Evolutionary conservation across 345 rosid genomes (phyloP).

Genomic region (Pelargonium nanum): DNA sequence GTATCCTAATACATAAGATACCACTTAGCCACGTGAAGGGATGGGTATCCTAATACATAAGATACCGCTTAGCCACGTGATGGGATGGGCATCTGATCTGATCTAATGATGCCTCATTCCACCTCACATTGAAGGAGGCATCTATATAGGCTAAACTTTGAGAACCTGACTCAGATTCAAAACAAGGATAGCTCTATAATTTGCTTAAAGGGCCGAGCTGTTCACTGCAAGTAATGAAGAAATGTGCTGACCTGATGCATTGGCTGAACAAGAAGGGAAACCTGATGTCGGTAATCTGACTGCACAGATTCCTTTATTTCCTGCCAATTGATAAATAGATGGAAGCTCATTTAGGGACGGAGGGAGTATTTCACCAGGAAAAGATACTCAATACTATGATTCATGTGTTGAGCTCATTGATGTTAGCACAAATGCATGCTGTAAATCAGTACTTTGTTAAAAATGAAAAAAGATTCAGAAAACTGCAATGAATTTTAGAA

Average conservation of each 20-base stretch:
- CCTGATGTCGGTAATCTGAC: conserved; percentile 67
- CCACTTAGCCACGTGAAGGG: too few species aligned
- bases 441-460: not conserved
- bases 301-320: conserved; percentile 73
- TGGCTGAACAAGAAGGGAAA: conserved; percentile 81
- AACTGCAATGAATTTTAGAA: not conserved
- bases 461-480: not conserved
- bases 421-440: not conserved
- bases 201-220: too few species aligned
- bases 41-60: too few species aligned
- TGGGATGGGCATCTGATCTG: too few species aligned
- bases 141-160: too few species aligned
- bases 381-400: not conserved
- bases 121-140: too few species aligned
- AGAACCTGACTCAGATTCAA: too few species aligned
- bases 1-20: too few species aligned
- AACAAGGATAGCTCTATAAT: too few species aligned
- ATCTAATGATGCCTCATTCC: too few species aligned
- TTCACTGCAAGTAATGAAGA: not conserved
- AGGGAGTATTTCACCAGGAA: not conserved
- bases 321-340: conserved; percentile 24
- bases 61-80: too few species aligned
- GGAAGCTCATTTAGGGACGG: too few species aligned
- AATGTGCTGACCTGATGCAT: conserved; percentile 73
- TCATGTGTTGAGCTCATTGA: not conserved